Conservation (phyloP, 2,329 filamentous ascomycete species). For the Calonectria pseudoreteaudii region DNA sequence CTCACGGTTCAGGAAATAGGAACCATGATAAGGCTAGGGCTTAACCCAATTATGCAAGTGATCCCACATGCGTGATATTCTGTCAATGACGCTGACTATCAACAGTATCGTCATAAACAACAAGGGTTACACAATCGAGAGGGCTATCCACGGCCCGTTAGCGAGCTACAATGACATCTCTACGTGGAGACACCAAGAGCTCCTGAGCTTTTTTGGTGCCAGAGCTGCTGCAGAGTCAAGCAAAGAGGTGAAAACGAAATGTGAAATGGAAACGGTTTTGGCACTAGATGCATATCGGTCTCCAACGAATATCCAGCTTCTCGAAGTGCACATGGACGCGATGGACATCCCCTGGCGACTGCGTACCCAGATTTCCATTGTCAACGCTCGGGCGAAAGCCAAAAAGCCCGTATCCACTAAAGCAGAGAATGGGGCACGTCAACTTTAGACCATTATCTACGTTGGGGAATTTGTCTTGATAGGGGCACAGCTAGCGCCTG, state of each 20-base stretch:
- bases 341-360: constrained; percentile 23
- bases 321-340: constrained; percentile 24
- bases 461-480: background rate
- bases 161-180: constrained; percentile 25
- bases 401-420: background rate
- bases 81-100: background rate
- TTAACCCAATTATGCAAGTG: constrained; percentile 17
- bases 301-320: constrained; percentile 13
- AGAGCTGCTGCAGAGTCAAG: background rate
- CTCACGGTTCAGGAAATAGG: constrained; percentile 24
- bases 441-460: background rate
- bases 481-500: too few relatives aligned
- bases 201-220: constrained; percentile 15
- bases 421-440: background rate
- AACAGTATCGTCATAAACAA: constrained; percentile 24
- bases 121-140: constrained; percentile 24
- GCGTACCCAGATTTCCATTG: constrained; percentile 13
- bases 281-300: background rate
- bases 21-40: constrained; percentile 12
- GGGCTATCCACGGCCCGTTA: constrained; percentile 20
- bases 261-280: constrained; percentile 16
- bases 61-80: rapidly evolving
- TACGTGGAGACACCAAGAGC: constrained; percentile 15
- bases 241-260: constrained; percentile 13
- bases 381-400: constrained; percentile 11